Conservation (phyloP, 2,329 filamentous ascomycete species). For the Hypoxylon sp. region DNA sequence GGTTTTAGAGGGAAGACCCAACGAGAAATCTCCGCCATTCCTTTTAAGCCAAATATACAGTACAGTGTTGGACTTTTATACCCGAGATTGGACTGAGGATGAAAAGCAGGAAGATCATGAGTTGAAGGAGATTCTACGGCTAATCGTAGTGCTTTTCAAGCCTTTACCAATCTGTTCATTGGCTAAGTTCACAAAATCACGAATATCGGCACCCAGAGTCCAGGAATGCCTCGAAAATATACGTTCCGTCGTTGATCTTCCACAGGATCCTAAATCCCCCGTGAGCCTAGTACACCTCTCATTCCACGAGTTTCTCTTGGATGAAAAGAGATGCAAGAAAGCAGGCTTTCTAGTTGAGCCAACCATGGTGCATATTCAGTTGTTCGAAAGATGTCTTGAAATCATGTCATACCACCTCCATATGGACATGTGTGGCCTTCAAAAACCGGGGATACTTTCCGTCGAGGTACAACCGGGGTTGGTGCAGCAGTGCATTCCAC, state of each 20-base stretch:
- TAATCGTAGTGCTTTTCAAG: constrained; percentile 9
- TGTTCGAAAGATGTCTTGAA: constrained; percentile 23
- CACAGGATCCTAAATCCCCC: neutral
- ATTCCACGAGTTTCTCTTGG: constrained; percentile 29
- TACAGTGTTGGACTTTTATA: constrained; percentile 7
- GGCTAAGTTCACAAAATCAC: neutral
- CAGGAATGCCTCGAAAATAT: constrained; percentile 1
- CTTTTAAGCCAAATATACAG: constrained; percentile 12
- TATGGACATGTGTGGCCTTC: constrained; percentile 22
- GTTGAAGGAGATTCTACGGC: constrained; percentile 9
- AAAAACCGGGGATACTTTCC: constrained; percentile 12
- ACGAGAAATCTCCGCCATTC: constrained; percentile 3
- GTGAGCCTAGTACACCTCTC: constrained; percentile 24
- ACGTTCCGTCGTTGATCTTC: constrained; percentile 25
- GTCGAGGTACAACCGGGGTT: constrained; percentile 2
- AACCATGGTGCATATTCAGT: constrained; percentile 1
- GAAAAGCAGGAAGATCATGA: constrained; percentile 6
- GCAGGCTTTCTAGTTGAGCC: constrained; percentile 8
- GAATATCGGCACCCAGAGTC: neutral
- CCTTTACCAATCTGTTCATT: constrained; percentile 19
- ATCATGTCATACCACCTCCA: constrained; percentile 19
- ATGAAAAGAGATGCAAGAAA: neutral
- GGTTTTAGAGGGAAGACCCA: constrained; percentile 7
- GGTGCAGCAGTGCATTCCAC: constrained; percentile 9
- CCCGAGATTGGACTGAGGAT: neutral